Conservation (phyloP, 495 filamentous ascomycete species). For the Xylaria grammica region DNA sequence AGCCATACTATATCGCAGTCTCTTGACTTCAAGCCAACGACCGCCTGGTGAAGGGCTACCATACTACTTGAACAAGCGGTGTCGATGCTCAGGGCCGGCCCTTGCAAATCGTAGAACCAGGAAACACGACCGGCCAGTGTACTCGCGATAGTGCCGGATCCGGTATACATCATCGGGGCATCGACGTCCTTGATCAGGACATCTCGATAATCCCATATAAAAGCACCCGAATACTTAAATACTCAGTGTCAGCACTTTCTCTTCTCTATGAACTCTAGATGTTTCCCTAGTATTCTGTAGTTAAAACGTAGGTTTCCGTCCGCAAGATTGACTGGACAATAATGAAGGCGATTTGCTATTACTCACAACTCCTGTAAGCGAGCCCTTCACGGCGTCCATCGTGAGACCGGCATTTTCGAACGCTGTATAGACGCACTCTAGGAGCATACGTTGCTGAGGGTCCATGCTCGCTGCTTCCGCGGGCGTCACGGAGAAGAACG, state of each 20-base stretch:
- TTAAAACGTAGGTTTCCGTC: too few relatives aligned
- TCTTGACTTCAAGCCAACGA: conserved; percentile 48
- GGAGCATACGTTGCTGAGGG: conserved; percentile 47
- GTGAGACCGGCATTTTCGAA: conserved; percentile 49
- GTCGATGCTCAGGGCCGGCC: conserved; percentile 62
- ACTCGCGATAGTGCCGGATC: not conserved
- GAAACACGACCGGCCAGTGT: conserved; percentile 56
- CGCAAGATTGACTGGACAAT: too few relatives aligned
- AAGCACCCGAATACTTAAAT: too few relatives aligned
- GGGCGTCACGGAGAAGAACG: conserved; percentile 64
- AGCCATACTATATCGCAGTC: conserved; percentile 32
- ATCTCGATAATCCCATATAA: too few relatives aligned
- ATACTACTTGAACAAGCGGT: conserved; percentile 64
- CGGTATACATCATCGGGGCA: conserved; percentile 43
- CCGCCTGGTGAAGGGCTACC: conserved; percentile 48
- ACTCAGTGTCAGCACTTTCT: too few relatives aligned
- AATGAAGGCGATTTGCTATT: too few relatives aligned
- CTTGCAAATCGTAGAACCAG: conserved; percentile 62
- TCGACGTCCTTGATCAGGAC: too few relatives aligned
- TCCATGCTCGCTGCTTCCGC: conserved; percentile 52
- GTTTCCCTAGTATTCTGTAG: too few relatives aligned
- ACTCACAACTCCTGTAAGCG: too few relatives aligned
- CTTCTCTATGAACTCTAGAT: too few relatives aligned
- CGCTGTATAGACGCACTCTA: conserved; percentile 63
- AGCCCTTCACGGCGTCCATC: conserved; percentile 25